Evolutionary conservation across 768 basidiomycete genomes (phyloP), one percentile per base, ranked within the genome.

Genomic region (Gymnopilus junonius): DNA sequence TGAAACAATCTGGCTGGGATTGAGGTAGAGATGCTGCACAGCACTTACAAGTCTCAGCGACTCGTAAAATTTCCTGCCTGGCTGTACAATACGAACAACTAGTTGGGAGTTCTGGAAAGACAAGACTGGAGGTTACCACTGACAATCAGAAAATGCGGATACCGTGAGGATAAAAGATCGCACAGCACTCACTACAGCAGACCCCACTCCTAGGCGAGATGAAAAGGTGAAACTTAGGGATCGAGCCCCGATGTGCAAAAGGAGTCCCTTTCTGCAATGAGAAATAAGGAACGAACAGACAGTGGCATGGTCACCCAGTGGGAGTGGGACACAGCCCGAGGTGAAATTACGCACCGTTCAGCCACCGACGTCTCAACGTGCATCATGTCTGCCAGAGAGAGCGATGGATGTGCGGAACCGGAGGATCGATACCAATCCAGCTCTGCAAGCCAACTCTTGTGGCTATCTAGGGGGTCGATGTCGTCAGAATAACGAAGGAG

Each of bases 341-440:
- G 39, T 54, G 37, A 51, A 55, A 66, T 62, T 42, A 66, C 65
- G 65, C 58, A 66, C 65, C 53, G n/a, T n/a, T 29, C 27, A 51
- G 48, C 48, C 48, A 32, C 48, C 48, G n/a, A 51, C 48, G 29
- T 32, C 48, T 51, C 14, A 31, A 48, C 11, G 23, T 27, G 25
- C 45, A 48, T 27, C 45, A 31, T 23, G 48, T 29, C 17, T 6
- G 29, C 17, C 29, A 51, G 29, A 51, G 12, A 51, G 20, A 17
- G 17, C 1, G 48, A 51, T n/a, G n/a, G 3, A 12, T 20, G 17
- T 1, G 48, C n/a, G 20, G 29, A 32, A 32, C 6, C 1, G 17
- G 29, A 8, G 12, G 7, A 50, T 17, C 48, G 20, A 7, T 8
- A n/a, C 17, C 27, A 32, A 32, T 51, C 48, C 48, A 51, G 27